Evolutionary conservation across 2,329 filamentous ascomycete genomes (phyloP).

Genomic region (Curvularia hawaiiensis): DNA sequence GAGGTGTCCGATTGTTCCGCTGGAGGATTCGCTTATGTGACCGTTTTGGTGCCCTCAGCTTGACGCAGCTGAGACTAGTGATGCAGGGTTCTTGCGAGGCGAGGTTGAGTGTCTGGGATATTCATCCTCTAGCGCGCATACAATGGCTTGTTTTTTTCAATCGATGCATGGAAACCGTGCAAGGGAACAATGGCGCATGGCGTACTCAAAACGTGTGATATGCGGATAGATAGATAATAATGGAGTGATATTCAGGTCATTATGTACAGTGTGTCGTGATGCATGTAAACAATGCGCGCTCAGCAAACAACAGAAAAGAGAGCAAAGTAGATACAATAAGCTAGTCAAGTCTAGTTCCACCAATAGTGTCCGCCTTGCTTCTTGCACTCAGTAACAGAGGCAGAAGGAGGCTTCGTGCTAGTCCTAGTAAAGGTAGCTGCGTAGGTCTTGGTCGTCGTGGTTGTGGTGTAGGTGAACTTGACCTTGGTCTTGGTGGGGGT

Average conservation of each 20-base stretch:
- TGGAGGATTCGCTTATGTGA: neutral
- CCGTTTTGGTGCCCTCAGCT: neutral
- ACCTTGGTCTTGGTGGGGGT: conserved; percentile 44
- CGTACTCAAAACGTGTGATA: neutral
- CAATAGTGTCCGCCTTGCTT: conserved; percentile 40
- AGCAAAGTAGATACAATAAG: neutral
- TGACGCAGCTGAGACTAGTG: conserved; percentile 9
- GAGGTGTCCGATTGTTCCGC: neutral
- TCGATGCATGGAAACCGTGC: neutral
- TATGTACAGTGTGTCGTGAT: conserved; percentile 3
- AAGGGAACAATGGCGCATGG: neutral
- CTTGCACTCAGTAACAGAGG: conserved; percentile 43
- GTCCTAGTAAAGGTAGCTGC: conserved; percentile 42
- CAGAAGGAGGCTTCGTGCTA: conserved; percentile 45
- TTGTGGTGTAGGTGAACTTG: conserved; percentile 32
- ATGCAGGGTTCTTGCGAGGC: conserved; percentile 7
- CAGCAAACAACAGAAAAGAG: neutral
- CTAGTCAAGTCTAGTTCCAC: conserved; percentile 1
- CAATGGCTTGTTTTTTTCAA: neutral
- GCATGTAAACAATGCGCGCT: conserved; percentile 1
- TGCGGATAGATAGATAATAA: neutral
- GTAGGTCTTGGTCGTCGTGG: conserved; percentile 44
- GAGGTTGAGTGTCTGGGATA: neutral
- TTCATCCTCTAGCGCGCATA: neutral
- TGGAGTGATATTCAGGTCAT: neutral